These are phyloP conservation scores for Albugo candida DNA, from an alignment of 352 stramenopile genomes.

Conservation along the genomic window DNA sequence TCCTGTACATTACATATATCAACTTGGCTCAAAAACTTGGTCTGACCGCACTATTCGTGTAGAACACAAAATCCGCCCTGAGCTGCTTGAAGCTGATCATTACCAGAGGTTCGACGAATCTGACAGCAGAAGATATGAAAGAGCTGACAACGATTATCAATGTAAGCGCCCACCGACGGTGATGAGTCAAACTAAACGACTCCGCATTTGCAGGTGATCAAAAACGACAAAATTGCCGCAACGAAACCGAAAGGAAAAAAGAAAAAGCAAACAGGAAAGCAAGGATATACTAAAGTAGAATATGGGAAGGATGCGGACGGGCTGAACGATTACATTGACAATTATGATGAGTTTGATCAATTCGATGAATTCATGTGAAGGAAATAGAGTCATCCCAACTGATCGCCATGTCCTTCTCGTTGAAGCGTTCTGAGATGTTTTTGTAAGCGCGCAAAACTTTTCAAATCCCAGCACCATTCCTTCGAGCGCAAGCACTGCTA, in stretches of 20 bases:
- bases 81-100: conserved; percentile 67
- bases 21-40: not conserved
- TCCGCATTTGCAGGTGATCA: conserved; percentile 17
- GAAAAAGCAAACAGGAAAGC: conserved; percentile 60
- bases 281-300: conserved; percentile 69
- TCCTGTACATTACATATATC: conserved; percentile 1
- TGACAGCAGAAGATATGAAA: conserved; percentile 73
- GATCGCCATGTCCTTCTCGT: too few species aligned
- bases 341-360: too few species aligned
- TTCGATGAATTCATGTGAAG: too few species aligned
- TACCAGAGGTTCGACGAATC: conserved; percentile 45
- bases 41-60: conserved; percentile 2
- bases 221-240: conserved; percentile 72
- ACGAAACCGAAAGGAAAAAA: conserved; percentile 75
- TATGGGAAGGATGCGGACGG: too few species aligned
- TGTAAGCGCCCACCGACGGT: conserved; percentile 8
- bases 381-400: too few species aligned
- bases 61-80: conserved; percentile 56
- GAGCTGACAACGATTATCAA: conserved; percentile 74
- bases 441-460: too few species aligned
- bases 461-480: too few species aligned
- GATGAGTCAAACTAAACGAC: not conserved
- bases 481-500: too few species aligned
- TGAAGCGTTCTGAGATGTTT: too few species aligned
- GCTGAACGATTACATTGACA: too few species aligned